Conservation (phyloP, 2,329 filamentous ascomycete species). For the Venturia effusa region DNA sequence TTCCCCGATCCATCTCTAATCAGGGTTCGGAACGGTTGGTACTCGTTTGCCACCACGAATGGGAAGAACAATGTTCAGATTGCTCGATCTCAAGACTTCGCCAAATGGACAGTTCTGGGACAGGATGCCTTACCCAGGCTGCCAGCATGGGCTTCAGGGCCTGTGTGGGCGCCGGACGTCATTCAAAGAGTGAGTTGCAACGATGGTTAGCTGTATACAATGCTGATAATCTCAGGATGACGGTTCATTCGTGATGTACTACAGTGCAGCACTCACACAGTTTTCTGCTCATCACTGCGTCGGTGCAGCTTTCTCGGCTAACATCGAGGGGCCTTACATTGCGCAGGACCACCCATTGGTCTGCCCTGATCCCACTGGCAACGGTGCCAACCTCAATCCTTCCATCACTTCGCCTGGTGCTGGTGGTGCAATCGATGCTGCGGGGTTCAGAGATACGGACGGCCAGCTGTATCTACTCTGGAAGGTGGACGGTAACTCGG, state of each 20-base stretch:
- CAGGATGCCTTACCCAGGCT: constrained; percentile 22
- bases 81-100: constrained; percentile 27
- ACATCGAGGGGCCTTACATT: constrained; percentile 41
- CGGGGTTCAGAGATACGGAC: constrained; percentile 46
- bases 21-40: constrained; percentile 23
- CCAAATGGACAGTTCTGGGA: constrained; percentile 20
- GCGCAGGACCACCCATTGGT: constrained; percentile 39
- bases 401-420: constrained; percentile 8
- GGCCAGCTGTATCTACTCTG: constrained; percentile 50
- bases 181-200: constrained; percentile 13
- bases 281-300: constrained; percentile 43
- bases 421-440: constrained; percentile 54
- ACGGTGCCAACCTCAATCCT: constrained; percentile 7
- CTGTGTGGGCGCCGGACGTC: constrained; percentile 27
- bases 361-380: constrained; percentile 33
- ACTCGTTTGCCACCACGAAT: constrained; percentile 28
- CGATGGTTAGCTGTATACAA: background rate
- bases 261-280: constrained; percentile 37
- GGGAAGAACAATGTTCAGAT: constrained; percentile 27
- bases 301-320: constrained; percentile 41
- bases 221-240: constrained; percentile 16
- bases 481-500: constrained; percentile 55
- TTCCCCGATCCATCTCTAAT: constrained; percentile 29
- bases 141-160: constrained; percentile 13
- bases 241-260: constrained; percentile 52